phyloP scores from a whole-genome alignment of 768 basidiomycete species.

The Mycena maculata region DNA sequence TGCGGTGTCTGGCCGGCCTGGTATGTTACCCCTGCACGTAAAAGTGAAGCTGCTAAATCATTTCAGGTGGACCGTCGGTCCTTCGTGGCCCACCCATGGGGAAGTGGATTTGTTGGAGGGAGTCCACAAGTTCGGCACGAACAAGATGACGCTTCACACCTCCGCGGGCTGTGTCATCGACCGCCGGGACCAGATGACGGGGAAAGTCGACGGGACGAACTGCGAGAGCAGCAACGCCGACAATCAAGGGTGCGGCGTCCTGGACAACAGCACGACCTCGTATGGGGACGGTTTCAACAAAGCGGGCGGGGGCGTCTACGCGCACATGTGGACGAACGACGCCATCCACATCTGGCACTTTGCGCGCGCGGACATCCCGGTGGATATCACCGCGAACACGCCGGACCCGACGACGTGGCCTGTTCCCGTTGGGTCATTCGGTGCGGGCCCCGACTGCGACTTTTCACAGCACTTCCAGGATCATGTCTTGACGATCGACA shows the following conservation, averaged over 20 bases:
- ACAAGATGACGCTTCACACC: conserved; percentile 18
- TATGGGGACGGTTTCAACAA: conserved; percentile 14
- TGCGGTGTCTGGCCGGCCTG: conserved; percentile 2
- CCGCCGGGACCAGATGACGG: background rate
- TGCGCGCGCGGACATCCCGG: background rate
- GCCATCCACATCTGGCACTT: conserved; percentile 8
- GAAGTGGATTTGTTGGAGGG: conserved; percentile 6
- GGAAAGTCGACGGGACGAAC: background rate
- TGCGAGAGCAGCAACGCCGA: background rate
- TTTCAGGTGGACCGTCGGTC: conserved; percentile 1
- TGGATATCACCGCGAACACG: background rate
- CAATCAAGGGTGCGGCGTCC: conserved; percentile 8
- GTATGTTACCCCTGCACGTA: background rate
- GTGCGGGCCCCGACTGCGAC: background rate
- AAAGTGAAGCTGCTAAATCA: background rate
- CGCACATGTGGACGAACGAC: conserved; percentile 10
- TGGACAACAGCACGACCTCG: background rate
- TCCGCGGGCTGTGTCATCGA: background rate
- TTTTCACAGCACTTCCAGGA: background rate
- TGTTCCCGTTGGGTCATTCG: background rate
- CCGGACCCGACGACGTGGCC: background rate
- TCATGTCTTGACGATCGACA: conserved; percentile 10
- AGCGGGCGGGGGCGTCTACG: conserved; percentile 13
- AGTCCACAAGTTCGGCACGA: background rate
- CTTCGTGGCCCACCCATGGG: background rate